These are phyloP conservation scores for Tylopilus plumbeoviolaceoides DNA, from an alignment of 768 basidiomycete species.

Conservation along the genomic window DNA sequence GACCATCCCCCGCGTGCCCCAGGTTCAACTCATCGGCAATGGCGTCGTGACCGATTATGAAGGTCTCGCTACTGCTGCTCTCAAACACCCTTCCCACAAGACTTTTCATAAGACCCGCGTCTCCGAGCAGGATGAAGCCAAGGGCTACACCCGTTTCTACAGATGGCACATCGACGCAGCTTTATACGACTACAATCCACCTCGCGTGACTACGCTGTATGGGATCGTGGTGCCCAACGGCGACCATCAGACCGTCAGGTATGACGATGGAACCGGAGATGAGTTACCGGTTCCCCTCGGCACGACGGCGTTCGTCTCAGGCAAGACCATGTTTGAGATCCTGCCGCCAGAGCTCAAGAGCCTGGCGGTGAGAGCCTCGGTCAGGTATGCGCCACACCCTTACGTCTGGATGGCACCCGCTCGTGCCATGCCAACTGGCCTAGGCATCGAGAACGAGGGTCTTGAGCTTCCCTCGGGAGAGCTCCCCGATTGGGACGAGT, in stretches of 20 bases:
- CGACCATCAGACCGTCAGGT: constrained; percentile 56
- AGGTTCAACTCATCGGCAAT: constrained; percentile 92
- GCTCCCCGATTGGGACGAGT: constrained; percentile 80
- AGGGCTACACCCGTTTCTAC: constrained; percentile 84
- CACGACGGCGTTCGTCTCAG: constrained; percentile 81
- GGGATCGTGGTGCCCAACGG: constrained; percentile 72
- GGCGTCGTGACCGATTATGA: constrained; percentile 78
- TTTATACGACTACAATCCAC: constrained; percentile 70
- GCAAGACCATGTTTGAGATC: constrained; percentile 80
- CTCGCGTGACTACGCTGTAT: constrained; percentile 83
- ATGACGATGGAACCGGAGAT: constrained; percentile 87
- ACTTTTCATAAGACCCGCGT: constrained; percentile 84
- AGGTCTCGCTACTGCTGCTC: constrained; percentile 68
- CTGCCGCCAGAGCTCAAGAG: constrained; percentile 70
- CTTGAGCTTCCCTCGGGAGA: constrained; percentile 62
- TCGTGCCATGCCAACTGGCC: constrained; percentile 67
- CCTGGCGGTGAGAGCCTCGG: constrained; percentile 70
- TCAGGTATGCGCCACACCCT: constrained; percentile 80
- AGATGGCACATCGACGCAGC: constrained; percentile 94
- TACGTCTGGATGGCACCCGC: constrained; percentile 90
- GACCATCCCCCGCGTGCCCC: constrained; percentile 82
- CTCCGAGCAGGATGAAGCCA: constrained; percentile 66
- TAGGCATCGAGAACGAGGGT: constrained; percentile 79
- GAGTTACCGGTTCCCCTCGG: constrained; percentile 79
- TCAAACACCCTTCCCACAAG: constrained; percentile 84